phyloP scores from a whole-genome alignment of 2,329 filamentous ascomycete species.

The Fusarium sp. region DNA sequence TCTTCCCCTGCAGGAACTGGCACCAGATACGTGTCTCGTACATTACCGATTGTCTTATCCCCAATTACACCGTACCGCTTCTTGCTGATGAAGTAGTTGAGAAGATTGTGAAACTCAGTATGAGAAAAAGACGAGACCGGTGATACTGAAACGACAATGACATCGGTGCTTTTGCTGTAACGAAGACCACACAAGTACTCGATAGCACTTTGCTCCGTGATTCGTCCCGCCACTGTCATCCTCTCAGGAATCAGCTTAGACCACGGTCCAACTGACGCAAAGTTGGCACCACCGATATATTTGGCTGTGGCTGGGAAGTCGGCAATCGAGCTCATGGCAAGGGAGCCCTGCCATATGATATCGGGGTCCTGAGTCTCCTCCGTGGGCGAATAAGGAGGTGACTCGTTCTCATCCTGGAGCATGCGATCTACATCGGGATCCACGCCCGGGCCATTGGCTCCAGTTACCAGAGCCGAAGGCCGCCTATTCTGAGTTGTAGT shows the following conservation, averaged over 20 bases:
- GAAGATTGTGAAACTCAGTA: slow-evolving; percentile 76
- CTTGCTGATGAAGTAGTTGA: slow-evolving; percentile 85
- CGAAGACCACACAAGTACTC: slow-evolving; percentile 91
- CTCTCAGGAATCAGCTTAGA: slow-evolving; percentile 75
- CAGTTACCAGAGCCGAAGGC: slow-evolving; percentile 57
- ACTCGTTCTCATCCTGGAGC: slow-evolving; percentile 81
- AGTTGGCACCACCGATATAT: slow-evolving; percentile 84
- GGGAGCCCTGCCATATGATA: slow-evolving; percentile 79
- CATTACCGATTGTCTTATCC: slow-evolving; percentile 76
- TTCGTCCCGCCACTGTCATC: slow-evolving; percentile 79
- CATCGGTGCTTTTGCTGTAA: slow-evolving; percentile 83
- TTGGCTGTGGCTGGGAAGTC: slow-evolving; percentile 81
- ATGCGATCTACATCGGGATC: slow-evolving; percentile 93
- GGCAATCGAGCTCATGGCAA: slow-evolving; percentile 80
- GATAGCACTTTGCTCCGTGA: slow-evolving; percentile 82
- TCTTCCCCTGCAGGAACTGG: slow-evolving; percentile 78
- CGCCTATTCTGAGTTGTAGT: slow-evolving; percentile 58
- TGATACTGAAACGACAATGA: slow-evolving; percentile 80
- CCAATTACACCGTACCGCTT: slow-evolving; percentile 88
- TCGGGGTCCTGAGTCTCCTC: slow-evolving; percentile 75
- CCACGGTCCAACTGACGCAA: slow-evolving; percentile 73
- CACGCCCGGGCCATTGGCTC: slow-evolving; percentile 68
- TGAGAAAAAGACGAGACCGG: slow-evolving; percentile 69
- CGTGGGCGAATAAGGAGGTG: slow-evolving; percentile 83
- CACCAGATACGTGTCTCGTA: slow-evolving; percentile 91